phyloP scores from a whole-genome alignment of 441 rosid species.

The Croton setiger region DNA sequence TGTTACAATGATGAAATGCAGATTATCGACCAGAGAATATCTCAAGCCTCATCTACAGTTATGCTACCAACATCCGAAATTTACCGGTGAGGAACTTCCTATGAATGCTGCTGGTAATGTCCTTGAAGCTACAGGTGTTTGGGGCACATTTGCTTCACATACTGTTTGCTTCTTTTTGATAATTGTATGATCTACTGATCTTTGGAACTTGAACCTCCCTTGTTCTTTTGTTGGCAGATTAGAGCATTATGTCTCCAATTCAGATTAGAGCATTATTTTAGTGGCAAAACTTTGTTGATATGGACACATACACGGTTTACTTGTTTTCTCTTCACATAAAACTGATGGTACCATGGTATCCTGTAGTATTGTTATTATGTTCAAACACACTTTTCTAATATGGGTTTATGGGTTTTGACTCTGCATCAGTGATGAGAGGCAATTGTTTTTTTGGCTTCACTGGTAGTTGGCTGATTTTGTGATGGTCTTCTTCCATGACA shows the following conservation, averaged over 20 bases:
- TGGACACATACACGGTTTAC: too few species aligned
- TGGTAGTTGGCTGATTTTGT: neutral
- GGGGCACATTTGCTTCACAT: slow-evolving; percentile 23
- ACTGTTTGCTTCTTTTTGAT: slow-evolving; percentile 23
- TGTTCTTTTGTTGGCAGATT: neutral
- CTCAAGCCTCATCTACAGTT: slow-evolving; percentile 55
- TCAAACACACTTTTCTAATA: neutral
- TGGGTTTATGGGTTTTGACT: neutral
- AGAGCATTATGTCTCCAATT: neutral
- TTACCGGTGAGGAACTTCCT: slow-evolving; percentile 76
- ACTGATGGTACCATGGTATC: neutral
- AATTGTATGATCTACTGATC: neutral
- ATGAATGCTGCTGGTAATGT: slow-evolving; percentile 40
- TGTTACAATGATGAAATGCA: slow-evolving; percentile 36
- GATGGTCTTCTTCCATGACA: neutral
- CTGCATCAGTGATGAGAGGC: neutral
- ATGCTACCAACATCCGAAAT: slow-evolving; percentile 54
- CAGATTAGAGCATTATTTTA: neutral
- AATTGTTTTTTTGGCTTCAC: neutral
- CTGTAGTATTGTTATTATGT: neutral
- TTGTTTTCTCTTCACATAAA: too few species aligned
- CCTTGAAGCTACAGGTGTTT: slow-evolving; percentile 29
- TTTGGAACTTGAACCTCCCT: slow-evolving; percentile 6
- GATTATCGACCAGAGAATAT: slow-evolving; percentile 41
- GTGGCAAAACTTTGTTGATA: too few species aligned